Percentiles rank a stretch among this genome's conserved stretches.
These are phyloP conservation scores for Cornus suecica DNA, from an alignment of 148 eudicot species.

Conservation along the genomic window DNA sequence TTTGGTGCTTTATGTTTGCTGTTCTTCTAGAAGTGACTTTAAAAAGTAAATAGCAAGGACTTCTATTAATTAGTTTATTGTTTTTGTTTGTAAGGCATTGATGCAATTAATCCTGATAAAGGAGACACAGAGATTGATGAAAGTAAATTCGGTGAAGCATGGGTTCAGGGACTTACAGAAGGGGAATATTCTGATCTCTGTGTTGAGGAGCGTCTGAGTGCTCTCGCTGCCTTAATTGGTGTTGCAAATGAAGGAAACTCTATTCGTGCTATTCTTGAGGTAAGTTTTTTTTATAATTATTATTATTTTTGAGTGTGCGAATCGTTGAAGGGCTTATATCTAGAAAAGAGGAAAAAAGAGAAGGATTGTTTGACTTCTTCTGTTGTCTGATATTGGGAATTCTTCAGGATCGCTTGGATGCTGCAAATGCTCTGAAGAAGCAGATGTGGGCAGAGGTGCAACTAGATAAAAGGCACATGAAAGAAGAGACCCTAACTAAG, in stretches of 20 bases:
- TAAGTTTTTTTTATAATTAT: conserved; percentile 12
- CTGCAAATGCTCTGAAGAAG: conserved; percentile 56
- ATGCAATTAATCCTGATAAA: conserved; percentile 21
- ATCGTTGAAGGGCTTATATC: not conserved
- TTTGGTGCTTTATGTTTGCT: conserved; percentile 2
- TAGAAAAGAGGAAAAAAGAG: not conserved
- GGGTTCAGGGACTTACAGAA: conserved; percentile 65
- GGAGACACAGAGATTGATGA: conserved; percentile 53
- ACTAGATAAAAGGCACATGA: conserved; percentile 51
- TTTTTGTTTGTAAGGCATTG: conserved; percentile 18
- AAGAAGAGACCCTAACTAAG: conserved; percentile 39
- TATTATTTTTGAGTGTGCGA: not conserved
- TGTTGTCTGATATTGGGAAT: conserved; percentile 10
- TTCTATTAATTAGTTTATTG: conserved; percentile 14
- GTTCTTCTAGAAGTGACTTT: not conserved
- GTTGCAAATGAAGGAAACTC: conserved; percentile 54
- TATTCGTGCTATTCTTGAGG: conserved; percentile 57
- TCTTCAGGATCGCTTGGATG: conserved; percentile 58
- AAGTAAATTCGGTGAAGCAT: conserved; percentile 45
- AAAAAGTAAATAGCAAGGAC: conserved; percentile 13
- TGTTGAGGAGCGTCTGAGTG: conserved; percentile 56
- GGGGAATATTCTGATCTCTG: conserved; percentile 58
- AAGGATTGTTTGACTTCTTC: not conserved
- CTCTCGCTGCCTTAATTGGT: conserved; percentile 53
- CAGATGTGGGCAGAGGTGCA: conserved; percentile 66